These are phyloP conservation scores for Heliophila coronopifolia DNA, from an alignment of 441 rosid species.

Conservation along the genomic window DNA sequence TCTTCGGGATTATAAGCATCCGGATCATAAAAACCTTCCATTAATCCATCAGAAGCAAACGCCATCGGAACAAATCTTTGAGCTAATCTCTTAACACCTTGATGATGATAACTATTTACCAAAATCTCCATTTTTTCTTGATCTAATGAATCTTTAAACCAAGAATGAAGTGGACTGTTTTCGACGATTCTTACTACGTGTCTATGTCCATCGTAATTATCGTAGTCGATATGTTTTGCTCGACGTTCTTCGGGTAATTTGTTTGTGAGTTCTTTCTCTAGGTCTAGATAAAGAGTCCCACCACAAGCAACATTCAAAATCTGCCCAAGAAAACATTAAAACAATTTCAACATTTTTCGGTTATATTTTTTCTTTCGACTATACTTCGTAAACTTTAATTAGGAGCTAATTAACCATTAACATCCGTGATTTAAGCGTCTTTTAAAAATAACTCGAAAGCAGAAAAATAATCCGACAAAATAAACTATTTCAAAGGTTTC, in stretches of 20 bases:
- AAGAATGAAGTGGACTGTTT: slow-evolving; percentile 49
- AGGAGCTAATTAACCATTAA: no score
- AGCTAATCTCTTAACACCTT: slow-evolving; percentile 69
- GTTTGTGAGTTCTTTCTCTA: slow-evolving; percentile 48
- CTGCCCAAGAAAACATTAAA: no score
- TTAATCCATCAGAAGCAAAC: slow-evolving; percentile 64
- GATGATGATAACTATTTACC: slow-evolving; percentile 88
- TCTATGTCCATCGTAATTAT: slow-evolving; percentile 66
- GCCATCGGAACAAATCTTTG: slow-evolving; percentile 70
- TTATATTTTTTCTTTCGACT: no score
- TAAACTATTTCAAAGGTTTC: no score
- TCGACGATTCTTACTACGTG: slow-evolving; percentile 49
- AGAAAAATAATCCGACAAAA: no score
- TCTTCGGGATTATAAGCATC: slow-evolving; percentile 59
- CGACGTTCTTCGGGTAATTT: slow-evolving; percentile 28
- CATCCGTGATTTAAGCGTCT: no score
- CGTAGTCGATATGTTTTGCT: slow-evolving; percentile 57
- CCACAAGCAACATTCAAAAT: slow-evolving; percentile 69
- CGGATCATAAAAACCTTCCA: slow-evolving; percentile 82
- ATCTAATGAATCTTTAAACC: slow-evolving; percentile 60
- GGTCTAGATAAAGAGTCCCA: slow-evolving; percentile 62
- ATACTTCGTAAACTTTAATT: no score
- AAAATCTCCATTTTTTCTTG: slow-evolving; percentile 48
- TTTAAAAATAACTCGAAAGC: no score
- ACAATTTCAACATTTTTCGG: no score